Conservation (phyloP, 129 eudicot genomes). For the Flaveria trinervia region DNA sequence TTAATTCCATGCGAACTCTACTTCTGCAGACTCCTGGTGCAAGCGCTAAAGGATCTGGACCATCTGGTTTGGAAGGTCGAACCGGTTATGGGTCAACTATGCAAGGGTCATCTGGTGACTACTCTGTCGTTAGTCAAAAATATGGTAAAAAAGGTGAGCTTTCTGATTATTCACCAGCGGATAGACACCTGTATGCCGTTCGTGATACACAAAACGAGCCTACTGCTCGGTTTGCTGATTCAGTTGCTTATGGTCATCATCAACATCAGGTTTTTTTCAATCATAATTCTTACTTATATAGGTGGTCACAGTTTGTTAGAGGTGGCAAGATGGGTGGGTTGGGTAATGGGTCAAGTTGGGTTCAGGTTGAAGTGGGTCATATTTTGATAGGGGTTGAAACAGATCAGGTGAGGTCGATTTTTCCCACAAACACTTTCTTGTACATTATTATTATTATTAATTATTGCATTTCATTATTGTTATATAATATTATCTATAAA, state of each 20-base stretch:
- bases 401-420: not conserved
- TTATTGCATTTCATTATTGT: not conserved
- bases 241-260: slow-evolving; percentile 55
- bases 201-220: slow-evolving; percentile 66
- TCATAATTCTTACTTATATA: slow-evolving; percentile 3
- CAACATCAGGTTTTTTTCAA: slow-evolving; percentile 64
- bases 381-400: not conserved
- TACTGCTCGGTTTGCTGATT: slow-evolving; percentile 56
- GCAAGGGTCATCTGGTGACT: slow-evolving; percentile 67
- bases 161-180: slow-evolving; percentile 62
- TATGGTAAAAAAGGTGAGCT: slow-evolving; percentile 70
- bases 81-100: slow-evolving; percentile 53
- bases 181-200: slow-evolving; percentile 59
- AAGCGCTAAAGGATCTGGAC: slow-evolving; percentile 61
- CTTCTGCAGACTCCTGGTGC: slow-evolving; percentile 53
- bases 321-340: slow-evolving; percentile 5
- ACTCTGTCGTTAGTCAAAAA: slow-evolving; percentile 58
- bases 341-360: not conserved
- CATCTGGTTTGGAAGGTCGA: slow-evolving; percentile 67
- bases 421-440: not conserved
- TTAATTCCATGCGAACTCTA: not conserved
- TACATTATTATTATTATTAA: not conserved
- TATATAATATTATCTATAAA: not conserved
- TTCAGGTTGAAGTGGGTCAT: not conserved
- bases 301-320: not conserved